Percentiles rank a stretch among this genome's conserved stretches.
phyloP scores from a whole-genome alignment of 306 rosid species.

The Corylus avellana region DNA sequence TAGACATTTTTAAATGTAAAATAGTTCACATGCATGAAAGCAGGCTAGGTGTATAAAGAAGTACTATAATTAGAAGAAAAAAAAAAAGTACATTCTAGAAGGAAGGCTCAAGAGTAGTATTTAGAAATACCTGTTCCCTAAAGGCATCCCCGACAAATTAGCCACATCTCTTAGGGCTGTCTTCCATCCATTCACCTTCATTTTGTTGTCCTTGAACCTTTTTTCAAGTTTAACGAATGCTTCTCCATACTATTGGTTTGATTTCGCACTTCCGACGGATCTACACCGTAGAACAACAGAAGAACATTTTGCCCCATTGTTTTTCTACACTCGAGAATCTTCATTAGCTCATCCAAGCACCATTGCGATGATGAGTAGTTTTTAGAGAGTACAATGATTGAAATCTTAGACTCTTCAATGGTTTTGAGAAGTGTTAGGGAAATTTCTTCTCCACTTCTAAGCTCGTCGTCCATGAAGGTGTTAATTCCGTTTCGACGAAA shows the following conservation, averaged over 20 bases:
- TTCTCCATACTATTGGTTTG: not conserved
- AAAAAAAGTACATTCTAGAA: no score
- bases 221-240: not conserved
- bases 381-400: conserved; percentile 23
- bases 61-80: no score
- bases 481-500: not conserved
- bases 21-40: no score
- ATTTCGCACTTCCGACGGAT: not conserved
- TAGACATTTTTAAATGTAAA: no score
- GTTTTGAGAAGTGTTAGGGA: not conserved
- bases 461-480: not conserved
- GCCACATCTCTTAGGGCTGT: conserved; percentile 20
- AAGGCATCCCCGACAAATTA: conserved; percentile 17
- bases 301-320: not conserved
- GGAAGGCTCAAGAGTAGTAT: no score
- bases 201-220: conserved; percentile 18
- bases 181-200: conserved; percentile 29
- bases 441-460: not conserved
- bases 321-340: not conserved
- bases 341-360: not conserved
- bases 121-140: conserved; percentile 7
- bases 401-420: not conserved
- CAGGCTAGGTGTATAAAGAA: no score
- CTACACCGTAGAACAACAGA: not conserved
- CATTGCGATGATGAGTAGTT: conserved; percentile 4